Conservation (phyloP, 2,329 filamentous ascomycete species). For the Botryotinia convoluta region DNA sequence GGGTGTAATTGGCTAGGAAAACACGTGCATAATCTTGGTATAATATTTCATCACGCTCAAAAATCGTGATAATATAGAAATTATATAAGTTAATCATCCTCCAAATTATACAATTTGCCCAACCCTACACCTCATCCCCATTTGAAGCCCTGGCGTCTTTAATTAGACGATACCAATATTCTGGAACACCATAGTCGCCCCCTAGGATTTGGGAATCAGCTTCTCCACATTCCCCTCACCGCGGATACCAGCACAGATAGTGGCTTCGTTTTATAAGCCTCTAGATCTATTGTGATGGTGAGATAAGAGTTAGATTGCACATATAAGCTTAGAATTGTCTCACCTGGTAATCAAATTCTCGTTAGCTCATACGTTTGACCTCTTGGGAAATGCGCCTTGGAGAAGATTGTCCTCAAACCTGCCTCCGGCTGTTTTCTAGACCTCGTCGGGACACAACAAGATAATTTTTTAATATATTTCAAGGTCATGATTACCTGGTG, state of each 20-base stretch:
- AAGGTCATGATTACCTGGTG: background rate
- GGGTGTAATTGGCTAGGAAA: no score
- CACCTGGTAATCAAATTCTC: background rate
- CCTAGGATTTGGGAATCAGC: background rate
- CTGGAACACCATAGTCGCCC: background rate
- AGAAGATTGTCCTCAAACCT: background rate
- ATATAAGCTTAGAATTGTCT: background rate
- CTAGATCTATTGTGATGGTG: background rate
- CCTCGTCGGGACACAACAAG: background rate
- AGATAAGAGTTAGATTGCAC: background rate
- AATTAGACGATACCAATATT: background rate
- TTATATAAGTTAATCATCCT: no score
- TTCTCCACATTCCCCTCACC: background rate
- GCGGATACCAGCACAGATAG: background rate
- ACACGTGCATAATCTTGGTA: no score
- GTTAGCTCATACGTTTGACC: background rate
- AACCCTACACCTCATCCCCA: background rate
- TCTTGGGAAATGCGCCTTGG: background rate
- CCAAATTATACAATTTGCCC: no score
- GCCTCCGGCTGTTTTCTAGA: background rate
- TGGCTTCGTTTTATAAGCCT: background rate
- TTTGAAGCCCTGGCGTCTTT: background rate
- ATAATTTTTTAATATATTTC: background rate
- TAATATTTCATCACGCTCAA: no score
- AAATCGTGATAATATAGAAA: no score